These are phyloP conservation scores for Tuber borchii DNA, from an alignment of 495 filamentous ascomycete genomes.

Conservation along the genomic window DNA sequence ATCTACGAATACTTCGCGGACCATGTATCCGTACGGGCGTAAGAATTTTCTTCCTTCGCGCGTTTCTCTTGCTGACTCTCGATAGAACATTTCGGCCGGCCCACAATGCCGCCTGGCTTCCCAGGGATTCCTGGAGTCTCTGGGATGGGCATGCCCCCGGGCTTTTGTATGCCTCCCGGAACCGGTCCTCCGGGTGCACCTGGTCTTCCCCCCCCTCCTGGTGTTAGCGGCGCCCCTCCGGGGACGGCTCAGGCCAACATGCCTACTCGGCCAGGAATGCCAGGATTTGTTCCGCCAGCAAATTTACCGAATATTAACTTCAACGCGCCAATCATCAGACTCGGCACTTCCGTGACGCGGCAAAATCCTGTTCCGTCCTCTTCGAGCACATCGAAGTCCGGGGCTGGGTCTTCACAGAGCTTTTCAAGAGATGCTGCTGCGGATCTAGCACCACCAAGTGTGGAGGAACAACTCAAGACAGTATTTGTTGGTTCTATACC, in stretches of 20 bases:
- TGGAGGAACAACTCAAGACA: slow-evolving; percentile 83
- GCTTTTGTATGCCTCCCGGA: slow-evolving; percentile 61
- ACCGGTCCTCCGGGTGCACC: slow-evolving; percentile 24
- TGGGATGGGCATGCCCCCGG: slow-evolving; percentile 73
- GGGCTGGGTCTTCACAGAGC: slow-evolving; percentile 45
- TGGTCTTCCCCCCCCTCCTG: slow-evolving; percentile 51
- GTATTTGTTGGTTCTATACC: slow-evolving; percentile 82
- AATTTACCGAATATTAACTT: slow-evolving; percentile 98
- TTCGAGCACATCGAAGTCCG: slow-evolving; percentile 43
- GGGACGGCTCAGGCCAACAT: slow-evolving; percentile 68
- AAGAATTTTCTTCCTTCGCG: slow-evolving; percentile 18
- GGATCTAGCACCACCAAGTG: slow-evolving; percentile 73
- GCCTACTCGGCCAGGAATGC: slow-evolving; percentile 70
- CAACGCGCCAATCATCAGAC: slow-evolving; percentile 89
- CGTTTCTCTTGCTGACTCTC: slow-evolving; percentile 9
- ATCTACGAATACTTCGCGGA: not conserved
- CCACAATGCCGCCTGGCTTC: slow-evolving; percentile 41
- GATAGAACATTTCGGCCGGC: slow-evolving; percentile 37
- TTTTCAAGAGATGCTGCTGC: slow-evolving; percentile 48
- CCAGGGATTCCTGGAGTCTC: slow-evolving; percentile 45
- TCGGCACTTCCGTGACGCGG: slow-evolving; percentile 66
- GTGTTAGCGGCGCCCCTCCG: slow-evolving; percentile 70
- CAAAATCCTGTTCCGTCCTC: slow-evolving; percentile 43
- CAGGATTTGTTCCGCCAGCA: slow-evolving; percentile 79
- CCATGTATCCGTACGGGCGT: slow-evolving; percentile 43